phyloP scores from a whole-genome alignment of 2,329 filamentous ascomycete genomes.

The Ascochyta clinopodiicola region DNA sequence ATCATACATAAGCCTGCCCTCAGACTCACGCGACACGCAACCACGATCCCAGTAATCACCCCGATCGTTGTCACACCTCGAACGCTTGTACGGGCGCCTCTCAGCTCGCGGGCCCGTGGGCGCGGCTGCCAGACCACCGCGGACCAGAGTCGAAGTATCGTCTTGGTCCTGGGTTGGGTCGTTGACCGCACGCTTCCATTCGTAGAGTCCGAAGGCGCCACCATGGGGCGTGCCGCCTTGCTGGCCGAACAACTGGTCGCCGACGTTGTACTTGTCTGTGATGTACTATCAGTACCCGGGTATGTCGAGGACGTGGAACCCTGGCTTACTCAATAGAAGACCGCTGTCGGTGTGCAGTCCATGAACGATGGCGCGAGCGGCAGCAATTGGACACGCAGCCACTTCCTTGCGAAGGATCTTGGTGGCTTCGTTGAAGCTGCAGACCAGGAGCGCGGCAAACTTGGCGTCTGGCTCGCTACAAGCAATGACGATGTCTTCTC shows the following conservation, averaged over 20 bases:
- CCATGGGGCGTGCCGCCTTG: constrained; percentile 3
- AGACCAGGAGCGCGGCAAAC: constrained; percentile 93
- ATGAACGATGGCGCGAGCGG: constrained; percentile 24
- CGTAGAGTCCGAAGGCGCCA: constrained; percentile 1
- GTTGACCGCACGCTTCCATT: constrained; percentile 6
- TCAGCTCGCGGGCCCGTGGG: not conserved
- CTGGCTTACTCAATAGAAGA: constrained; percentile 27
- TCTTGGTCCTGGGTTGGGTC: constrained; percentile 3
- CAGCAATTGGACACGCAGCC: constrained; percentile 73
- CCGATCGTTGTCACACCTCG: not conserved
- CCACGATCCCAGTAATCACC: constrained; percentile 1
- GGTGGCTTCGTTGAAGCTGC: constrained; percentile 78
- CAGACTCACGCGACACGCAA: not conserved
- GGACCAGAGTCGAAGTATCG: constrained; percentile 5
- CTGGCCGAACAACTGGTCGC: constrained; percentile 13
- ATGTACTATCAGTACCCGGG: not conserved
- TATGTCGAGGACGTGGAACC: not conserved
- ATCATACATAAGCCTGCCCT: constrained; percentile 2
- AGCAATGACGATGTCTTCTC: constrained; percentile 27
- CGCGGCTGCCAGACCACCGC: not conserved
- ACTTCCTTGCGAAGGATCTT: constrained; percentile 77
- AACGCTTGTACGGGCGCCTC: not conserved
- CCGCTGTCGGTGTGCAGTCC: constrained; percentile 32
- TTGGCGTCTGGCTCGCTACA: constrained; percentile 53
- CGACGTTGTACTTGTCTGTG: constrained; percentile 27